These are phyloP conservation scores for Brassica incana DNA, from an alignment of 345 rosid genomes.

Conservation along the genomic window DNA sequence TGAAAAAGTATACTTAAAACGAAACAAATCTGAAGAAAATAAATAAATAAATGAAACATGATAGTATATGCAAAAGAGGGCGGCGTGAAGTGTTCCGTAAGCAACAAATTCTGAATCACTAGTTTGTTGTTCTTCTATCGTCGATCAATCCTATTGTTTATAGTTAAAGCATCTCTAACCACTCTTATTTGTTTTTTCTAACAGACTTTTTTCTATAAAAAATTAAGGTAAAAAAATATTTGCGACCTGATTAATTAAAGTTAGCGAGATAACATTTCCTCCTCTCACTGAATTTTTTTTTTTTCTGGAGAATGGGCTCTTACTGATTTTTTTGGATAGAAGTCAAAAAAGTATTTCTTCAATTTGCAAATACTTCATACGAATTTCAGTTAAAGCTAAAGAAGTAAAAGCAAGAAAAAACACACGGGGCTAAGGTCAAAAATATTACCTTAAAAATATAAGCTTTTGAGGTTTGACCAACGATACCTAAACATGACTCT, in stretches of 20 bases:
- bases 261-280: not conserved
- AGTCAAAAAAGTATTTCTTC: not conserved
- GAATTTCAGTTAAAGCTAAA: slow-evolving; percentile 21
- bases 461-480: not conserved
- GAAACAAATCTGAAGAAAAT: not conserved
- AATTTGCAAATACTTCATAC: not conserved
- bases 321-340: not conserved
- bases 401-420: not conserved
- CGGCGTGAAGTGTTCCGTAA: slow-evolving; percentile 36
- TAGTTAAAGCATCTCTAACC: not conserved
- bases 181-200: not conserved
- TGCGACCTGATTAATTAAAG: not conserved
- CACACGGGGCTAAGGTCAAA: not conserved
- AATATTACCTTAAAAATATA: not conserved
- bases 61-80: slow-evolving; percentile 15
- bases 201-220: not conserved
- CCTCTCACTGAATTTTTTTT: not conserved
- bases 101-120: slow-evolving; percentile 23
- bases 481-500: not conserved
- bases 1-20: not conserved
- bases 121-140: not conserved
- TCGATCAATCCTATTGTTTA: not conserved
- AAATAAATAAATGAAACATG: not conserved
- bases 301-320: not conserved
- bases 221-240: not conserved